Evolutionary conservation across 2,329 filamentous ascomycete genomes (phyloP), one percentile per base, ranked within the genome.

Genomic region (Cyclaneusma minus): DNA sequence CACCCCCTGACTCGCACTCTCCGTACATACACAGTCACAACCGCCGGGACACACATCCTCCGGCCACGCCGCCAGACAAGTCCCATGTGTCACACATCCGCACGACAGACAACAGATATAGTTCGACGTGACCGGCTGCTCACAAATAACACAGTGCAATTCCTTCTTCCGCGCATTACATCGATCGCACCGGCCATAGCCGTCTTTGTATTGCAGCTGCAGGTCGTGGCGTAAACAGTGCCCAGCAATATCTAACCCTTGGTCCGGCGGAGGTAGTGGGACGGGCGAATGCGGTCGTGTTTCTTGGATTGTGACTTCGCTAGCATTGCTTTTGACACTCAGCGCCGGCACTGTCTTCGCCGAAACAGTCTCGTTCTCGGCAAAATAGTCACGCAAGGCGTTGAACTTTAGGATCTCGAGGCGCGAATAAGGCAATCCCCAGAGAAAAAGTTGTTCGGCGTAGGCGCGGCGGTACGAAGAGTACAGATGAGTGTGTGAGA

Each of bases 351-450:
- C 36, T 37, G 24, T 34, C 3, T 36, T 33, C 4, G 44, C 41
- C 3, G 39, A 32, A 4, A 28, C 24, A 13, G 43, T 32, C 12
- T 48, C 41, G 21, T 35, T 13, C 29, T 44, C 38, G 24, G 39
- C 34, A 12, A 44, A 45, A 24, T 61, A 56, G 14, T 65, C 62
- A 29, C 63, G 63, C 20, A 77, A 51, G 4, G 68, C 60, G 34
- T 76, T 76, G 41, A 77, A 78, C 41, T 79, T 78, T 50, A 78
- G 59, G 15, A 79, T 64, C 42, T 79, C 73, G 2, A 78, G 58
- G 11, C 71, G 58, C 16, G 67, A 60, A 4, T 77, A 50, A 0
- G 69, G 69, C 29, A 71, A 62, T 3, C 60, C 56, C 73, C 73
- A 78, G 49, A 69, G 64, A 36, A 72, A 71, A 3, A 79, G 56